Evolutionary conservation across 176 grass and related monocot species (phyloP).

Genomic region (Guadua angustifolia): DNA sequence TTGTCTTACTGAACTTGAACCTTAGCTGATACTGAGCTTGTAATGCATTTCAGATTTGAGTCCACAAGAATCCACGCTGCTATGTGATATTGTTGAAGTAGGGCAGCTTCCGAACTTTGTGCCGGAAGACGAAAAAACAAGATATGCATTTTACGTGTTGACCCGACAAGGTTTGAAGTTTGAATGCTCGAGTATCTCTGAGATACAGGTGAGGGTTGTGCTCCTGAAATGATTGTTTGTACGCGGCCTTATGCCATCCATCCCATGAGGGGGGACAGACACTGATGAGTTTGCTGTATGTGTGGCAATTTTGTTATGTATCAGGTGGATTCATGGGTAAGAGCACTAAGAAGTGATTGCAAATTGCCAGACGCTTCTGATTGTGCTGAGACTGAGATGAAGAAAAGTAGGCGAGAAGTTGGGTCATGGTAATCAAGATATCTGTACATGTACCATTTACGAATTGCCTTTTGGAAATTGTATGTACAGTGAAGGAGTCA

Average conservation of each 20-base stretch:
- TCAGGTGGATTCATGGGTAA: slow-evolving; percentile 87
- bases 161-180: slow-evolving; percentile 76
- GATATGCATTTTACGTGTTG: slow-evolving; percentile 77
- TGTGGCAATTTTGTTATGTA: background rate
- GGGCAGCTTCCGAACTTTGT: slow-evolving; percentile 63
- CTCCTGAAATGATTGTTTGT: background rate
- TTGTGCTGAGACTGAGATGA: background rate
- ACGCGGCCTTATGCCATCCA: background rate
- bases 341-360: slow-evolving; percentile 55
- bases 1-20: background rate
- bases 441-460: background rate
- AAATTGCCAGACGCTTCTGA: background rate
- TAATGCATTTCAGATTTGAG: slow-evolving; percentile 65
- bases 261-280: background rate
- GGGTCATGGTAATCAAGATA: slow-evolving; percentile 29
- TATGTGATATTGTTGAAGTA: slow-evolving; percentile 70
- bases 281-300: background rate
- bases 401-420: background rate
- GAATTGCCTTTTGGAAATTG: background rate
- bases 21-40: background rate
- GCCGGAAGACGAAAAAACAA: slow-evolving; percentile 65
- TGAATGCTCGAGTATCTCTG: slow-evolving; percentile 77
- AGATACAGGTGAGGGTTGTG: slow-evolving; percentile 63
- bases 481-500: background rate
- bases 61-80: slow-evolving; percentile 76